phyloP scores from a whole-genome alignment of 768 basidiomycete species.

The Boletus bicolor region DNA sequence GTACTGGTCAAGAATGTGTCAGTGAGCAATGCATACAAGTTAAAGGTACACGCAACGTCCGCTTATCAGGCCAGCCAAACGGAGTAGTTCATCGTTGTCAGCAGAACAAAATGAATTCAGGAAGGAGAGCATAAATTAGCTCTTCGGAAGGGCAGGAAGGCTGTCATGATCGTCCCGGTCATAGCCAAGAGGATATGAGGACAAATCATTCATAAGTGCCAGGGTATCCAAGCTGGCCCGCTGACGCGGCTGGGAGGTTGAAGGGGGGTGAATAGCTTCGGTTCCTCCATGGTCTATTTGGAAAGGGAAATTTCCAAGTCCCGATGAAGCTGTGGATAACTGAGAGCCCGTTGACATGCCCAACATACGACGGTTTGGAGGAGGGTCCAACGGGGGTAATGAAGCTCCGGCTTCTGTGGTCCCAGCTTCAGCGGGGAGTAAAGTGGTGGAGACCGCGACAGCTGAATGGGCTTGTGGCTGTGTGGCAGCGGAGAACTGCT shows the following conservation, averaged over 20 bases:
- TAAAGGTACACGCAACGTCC: slow-evolving; percentile 27
- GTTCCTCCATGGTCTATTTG: slow-evolving; percentile 66
- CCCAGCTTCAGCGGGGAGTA: slow-evolving; percentile 5
- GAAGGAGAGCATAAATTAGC: slow-evolving; percentile 11
- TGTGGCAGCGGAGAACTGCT: slow-evolving; percentile 46
- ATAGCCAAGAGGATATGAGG: slow-evolving; percentile 80
- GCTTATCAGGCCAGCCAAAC: slow-evolving; percentile 30
- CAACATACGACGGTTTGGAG: slow-evolving; percentile 59
- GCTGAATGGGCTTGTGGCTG: slow-evolving; percentile 7
- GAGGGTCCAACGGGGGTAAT: slow-evolving; percentile 37
- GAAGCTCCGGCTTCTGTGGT: slow-evolving; percentile 33
- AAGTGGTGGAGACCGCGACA: neutral
- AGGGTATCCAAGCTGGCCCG: slow-evolving; percentile 85
- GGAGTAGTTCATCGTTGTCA: slow-evolving; percentile 8
- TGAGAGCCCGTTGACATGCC: slow-evolving; percentile 77
- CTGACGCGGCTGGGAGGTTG: slow-evolving; percentile 45
- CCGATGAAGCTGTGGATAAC: slow-evolving; percentile 72
- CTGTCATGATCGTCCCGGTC: slow-evolving; percentile 40
- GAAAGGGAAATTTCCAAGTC: slow-evolving; percentile 84
- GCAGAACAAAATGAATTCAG: slow-evolving; percentile 4
- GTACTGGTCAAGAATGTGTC: slow-evolving; percentile 17
- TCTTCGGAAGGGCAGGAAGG: slow-evolving; percentile 26
- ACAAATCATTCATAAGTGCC: slow-evolving; percentile 76
- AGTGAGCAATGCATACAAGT: slow-evolving; percentile 24
- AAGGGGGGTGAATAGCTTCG: slow-evolving; percentile 34